These are phyloP conservation scores for Amanita fuliginea DNA, from an alignment of 768 basidiomycete species.

Conservation along the genomic window DNA sequence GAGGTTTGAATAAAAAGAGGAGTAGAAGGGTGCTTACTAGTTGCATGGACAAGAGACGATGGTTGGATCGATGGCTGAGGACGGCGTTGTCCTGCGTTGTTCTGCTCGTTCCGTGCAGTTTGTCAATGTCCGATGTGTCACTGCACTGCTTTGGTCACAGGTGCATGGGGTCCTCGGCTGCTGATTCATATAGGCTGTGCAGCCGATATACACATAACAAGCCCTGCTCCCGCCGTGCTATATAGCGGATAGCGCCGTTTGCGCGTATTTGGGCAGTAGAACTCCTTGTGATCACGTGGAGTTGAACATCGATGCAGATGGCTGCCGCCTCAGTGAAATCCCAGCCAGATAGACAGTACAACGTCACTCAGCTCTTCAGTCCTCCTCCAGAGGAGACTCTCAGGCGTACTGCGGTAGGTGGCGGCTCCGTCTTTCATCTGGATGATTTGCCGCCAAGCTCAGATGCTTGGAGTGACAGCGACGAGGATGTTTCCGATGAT, in stretches of 20 bases:
- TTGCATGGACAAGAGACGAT: background rate
- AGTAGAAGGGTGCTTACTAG: background rate
- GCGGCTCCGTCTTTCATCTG: conserved; percentile 16
- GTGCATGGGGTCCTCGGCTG: background rate
- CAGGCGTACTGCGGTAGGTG: conserved; percentile 15
- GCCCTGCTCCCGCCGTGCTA: too few species aligned
- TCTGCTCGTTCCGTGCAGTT: background rate
- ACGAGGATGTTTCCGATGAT: conserved; percentile 14
- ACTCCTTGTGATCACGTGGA: conserved; percentile 11
- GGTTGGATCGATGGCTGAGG: background rate
- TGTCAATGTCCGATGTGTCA: background rate
- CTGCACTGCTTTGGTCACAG: background rate
- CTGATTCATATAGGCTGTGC: background rate
- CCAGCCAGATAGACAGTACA: conserved; percentile 11
- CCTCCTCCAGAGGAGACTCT: conserved; percentile 54
- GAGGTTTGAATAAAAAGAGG: background rate
- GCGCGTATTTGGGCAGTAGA: background rate
- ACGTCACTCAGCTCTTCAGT: conserved; percentile 33
- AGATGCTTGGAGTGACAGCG: conserved; percentile 23
- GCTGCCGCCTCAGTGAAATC: background rate
- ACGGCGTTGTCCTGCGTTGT: background rate
- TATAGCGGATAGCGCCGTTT: too few species aligned
- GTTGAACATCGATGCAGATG: background rate
- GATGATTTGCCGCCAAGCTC: conserved; percentile 15
- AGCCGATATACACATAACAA: background rate